phyloP scores from a whole-genome alignment of 345 rosid genomes.

The Syzygium jambos region DNA sequence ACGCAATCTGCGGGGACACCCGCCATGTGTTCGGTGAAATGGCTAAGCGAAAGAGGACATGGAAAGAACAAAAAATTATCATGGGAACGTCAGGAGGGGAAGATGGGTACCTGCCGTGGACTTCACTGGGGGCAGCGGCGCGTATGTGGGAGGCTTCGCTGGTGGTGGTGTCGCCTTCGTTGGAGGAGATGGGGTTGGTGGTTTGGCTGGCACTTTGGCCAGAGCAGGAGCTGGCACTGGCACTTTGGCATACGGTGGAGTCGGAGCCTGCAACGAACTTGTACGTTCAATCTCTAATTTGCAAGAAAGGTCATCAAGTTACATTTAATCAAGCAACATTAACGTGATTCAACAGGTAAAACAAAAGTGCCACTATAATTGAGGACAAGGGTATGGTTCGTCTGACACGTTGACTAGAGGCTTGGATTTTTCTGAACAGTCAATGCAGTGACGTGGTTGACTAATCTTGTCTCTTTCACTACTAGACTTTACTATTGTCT shows the following conservation, averaged over 20 bases:
- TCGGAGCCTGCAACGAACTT: background rate
- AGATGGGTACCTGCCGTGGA: slow-evolving; percentile 40
- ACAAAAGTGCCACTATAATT: background rate
- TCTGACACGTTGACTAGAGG: background rate
- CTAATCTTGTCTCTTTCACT: background rate
- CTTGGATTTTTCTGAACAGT: background rate
- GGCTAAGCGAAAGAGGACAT: background rate
- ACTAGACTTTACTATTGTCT: background rate
- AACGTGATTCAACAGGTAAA: background rate
- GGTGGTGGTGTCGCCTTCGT: slow-evolving; percentile 8
- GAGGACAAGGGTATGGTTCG: background rate
- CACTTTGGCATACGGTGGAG: background rate
- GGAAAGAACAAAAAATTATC: background rate
- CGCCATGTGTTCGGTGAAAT: background rate
- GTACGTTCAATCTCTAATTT: background rate
- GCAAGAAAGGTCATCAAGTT: background rate
- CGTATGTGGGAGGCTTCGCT: slow-evolving; percentile 1
- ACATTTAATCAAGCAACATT: background rate
- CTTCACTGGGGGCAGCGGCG: slow-evolving; percentile 36
- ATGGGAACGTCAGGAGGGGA: background rate
- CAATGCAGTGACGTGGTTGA: background rate
- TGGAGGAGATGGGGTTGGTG: slow-evolving; percentile 14
- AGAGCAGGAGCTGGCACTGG: slow-evolving; percentile 1
- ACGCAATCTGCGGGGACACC: slow-evolving; percentile 42
- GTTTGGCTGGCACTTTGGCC: background rate